A percentile compares a stretch with the other conserved stretches of the same genome.
Evolutionary conservation across 2,329 filamentous ascomycete genomes (phyloP).

Genomic region (Tolypocladium inflatum): DNA sequence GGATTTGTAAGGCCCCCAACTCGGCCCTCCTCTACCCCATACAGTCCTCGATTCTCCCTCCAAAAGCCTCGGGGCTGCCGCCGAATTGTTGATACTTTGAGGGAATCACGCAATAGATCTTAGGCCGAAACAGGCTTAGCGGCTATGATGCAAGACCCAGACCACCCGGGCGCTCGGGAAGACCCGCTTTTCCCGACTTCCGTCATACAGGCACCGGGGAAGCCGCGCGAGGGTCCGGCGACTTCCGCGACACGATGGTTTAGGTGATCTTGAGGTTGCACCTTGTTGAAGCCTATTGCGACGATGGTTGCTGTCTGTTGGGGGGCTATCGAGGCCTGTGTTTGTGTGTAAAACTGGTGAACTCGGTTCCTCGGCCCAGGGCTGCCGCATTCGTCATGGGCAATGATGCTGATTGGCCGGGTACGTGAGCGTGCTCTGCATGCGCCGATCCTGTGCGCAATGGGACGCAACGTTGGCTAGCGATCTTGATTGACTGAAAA

Average conservation of each 20-base stretch:
- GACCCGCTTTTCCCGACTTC: conserved; percentile 26
- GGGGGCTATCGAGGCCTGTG: not conserved
- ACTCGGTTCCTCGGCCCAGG: not conserved
- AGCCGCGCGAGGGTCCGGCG: not conserved
- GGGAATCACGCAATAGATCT: conserved; percentile 30
- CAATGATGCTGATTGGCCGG: not conserved
- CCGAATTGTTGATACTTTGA: conserved; percentile 25
- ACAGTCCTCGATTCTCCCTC: not conserved
- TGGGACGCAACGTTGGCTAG: not conserved
- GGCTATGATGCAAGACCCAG: conserved; percentile 14
- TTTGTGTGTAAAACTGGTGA: not conserved
- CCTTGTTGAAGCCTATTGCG: not conserved
- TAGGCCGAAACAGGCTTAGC: conserved; percentile 21
- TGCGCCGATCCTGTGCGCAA: not conserved
- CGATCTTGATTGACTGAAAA: not conserved
- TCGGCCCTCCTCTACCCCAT: not conserved
- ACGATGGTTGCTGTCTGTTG: not conserved
- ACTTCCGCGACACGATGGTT: not conserved
- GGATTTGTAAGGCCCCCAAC: conserved; percentile 15
- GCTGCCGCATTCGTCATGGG: conserved; percentile 1
- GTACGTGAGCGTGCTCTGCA: not conserved
- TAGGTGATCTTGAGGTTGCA: not conserved
- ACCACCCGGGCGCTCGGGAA: conserved; percentile 5
- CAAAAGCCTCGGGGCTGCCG: not conserved
- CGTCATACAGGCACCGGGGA: not conserved